These are phyloP conservation scores for Chiua sp. DNA, from an alignment of 1,284 basidiomycete genomes.

Conservation along the genomic window DNA sequence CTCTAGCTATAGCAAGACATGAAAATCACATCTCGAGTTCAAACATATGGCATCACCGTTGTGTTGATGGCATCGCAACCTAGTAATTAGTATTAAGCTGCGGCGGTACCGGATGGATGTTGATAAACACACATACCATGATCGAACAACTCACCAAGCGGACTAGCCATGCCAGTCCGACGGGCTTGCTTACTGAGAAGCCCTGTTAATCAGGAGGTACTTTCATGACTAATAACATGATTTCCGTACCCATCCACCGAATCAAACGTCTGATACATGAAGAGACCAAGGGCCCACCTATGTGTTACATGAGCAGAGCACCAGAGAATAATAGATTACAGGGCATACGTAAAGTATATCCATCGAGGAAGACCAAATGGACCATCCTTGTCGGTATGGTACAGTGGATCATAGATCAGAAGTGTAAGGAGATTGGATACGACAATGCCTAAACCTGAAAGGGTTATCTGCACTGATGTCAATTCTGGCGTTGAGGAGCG, in stretches of 20 bases:
- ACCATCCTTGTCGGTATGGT: slow-evolving; percentile 69
- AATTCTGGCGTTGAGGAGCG: not conserved
- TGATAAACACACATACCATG: slow-evolving; percentile 65
- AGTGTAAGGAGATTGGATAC: slow-evolving; percentile 86
- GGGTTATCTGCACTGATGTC: slow-evolving; percentile 66
- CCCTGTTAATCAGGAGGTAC: not conserved
- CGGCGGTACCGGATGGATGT: not conserved
- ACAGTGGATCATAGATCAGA: slow-evolving; percentile 81
- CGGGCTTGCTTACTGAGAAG: slow-evolving; percentile 89
- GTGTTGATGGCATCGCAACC: slow-evolving; percentile 95
- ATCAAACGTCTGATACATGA: slow-evolving; percentile 92
- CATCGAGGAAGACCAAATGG: slow-evolving; percentile 73
- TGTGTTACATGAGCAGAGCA: slow-evolving; percentile 5
- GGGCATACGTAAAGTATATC: slow-evolving; percentile 84
- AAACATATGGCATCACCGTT: slow-evolving; percentile 59
- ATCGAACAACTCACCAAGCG: slow-evolving; percentile 96
- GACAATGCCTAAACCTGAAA: slow-evolving; percentile 84
- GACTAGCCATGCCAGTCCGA: slow-evolving; percentile 94
- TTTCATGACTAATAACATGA: not conserved
- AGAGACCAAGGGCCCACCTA: slow-evolving; percentile 91
- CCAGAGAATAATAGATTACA: not conserved
- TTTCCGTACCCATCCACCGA: slow-evolving; percentile 80
- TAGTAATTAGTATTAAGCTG: slow-evolving; percentile 31
- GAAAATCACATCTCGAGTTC: not conserved
- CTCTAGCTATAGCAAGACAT: slow-evolving; percentile 66